A percentile compares a stretch with the other conserved stretches of the same genome.
Conservation (phyloP, 148 eudicot species). For the Euryodendron excelsum region DNA sequence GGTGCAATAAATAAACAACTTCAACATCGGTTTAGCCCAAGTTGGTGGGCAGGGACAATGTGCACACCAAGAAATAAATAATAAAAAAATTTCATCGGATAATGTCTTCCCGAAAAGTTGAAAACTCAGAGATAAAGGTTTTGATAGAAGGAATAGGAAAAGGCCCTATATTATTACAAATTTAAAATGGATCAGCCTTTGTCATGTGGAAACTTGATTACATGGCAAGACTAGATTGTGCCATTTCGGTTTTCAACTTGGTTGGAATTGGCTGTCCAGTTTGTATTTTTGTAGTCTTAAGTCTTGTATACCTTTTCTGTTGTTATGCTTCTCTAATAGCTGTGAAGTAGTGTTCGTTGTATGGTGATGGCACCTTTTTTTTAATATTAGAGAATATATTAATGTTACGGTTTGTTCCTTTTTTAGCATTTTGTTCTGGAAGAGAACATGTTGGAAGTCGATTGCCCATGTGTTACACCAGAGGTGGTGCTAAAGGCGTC, state of each 20-base stretch:
- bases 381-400: neutral
- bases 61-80: neutral
- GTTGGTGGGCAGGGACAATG: neutral
- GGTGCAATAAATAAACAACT: too few species aligned
- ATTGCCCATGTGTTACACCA: conserved; percentile 98
- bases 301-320: neutral
- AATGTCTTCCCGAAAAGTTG: too few species aligned
- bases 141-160: too few species aligned
- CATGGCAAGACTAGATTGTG: neutral
- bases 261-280: neutral
- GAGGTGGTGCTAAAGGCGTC: conserved; percentile 92
- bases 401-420: neutral
- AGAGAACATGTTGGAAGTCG: conserved; percentile 97
- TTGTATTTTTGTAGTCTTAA: neutral
- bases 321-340: neutral
- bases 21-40: neutral
- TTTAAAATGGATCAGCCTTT: too few species aligned
- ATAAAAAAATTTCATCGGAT: neutral
- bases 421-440: conserved; percentile 87
- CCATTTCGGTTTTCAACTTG: neutral
- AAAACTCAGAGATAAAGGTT: too few species aligned
- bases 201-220: neutral
- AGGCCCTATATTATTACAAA: too few species aligned
- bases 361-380: neutral
- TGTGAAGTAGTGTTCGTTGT: neutral